Base-by-base conservation (phyloP, 345 rosid species). In the Acer campestre region DNA sequence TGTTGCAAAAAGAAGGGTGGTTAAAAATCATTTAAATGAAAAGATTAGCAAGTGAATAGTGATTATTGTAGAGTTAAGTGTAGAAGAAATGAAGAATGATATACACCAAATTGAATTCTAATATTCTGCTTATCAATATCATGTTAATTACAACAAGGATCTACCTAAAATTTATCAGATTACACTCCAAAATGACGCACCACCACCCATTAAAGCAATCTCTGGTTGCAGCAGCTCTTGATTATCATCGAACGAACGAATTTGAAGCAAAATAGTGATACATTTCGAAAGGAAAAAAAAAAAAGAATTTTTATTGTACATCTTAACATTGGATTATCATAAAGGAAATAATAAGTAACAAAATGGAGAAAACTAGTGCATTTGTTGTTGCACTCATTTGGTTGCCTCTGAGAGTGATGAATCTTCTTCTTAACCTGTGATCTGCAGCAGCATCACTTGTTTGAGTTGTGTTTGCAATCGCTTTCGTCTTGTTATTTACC, bases 401-500 rank as follows among this genome's bases (percentile, higher is more conserved):
- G 73, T 55, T 78, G 79, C 70, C 44, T 68, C 62, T 61, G 80
- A 88, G 70, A 71, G 70, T 9, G 75, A 58, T 71, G 44, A 77
- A 77, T 67, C 80, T 35, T 35, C 35, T 31, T 31, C 38, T 84
- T 68, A 83, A 68, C 46, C 77, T 74, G 48, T 35, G 38, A 35
- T 77, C 84, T 56, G 87, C 84, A 69, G 87, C 84, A 69, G 88
- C 86, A 63, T 84, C 83, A 59, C 90, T 86, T 67, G 79, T 25
- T 74, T 59, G 75, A 6, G 94, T 87, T 3, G 97, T 79, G 84
- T 95, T 92, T 73, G 80, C 82, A 31, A 80, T 87, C 14, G 92
- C 77, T 80, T 81, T 90, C 4, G 99, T 90, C 83, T 67, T 79
- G 69, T 89, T 95, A 83, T 84, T 88, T 22, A 90, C 88, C 84